Percentiles rank a stretch among this genome's conserved stretches.
phyloP scores from a whole-genome alignment of 176 grass and related monocot species.

The Musa itinerans region DNA sequence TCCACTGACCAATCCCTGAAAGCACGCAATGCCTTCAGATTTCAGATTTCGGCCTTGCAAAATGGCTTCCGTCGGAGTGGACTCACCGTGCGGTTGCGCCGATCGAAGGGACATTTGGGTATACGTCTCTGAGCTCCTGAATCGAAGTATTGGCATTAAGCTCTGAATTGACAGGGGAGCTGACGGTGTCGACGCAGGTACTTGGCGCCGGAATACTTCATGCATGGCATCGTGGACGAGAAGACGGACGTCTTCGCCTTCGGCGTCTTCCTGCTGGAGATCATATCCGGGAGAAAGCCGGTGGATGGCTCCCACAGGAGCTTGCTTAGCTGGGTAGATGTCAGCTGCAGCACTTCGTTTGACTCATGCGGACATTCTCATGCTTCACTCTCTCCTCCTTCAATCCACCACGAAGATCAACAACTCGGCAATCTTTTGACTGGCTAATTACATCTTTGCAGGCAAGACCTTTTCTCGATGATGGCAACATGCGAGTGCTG shows the following conservation, averaged over 20 bases:
- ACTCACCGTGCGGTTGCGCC: slow-evolving; percentile 8
- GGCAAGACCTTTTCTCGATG: background rate
- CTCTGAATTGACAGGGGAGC: background rate
- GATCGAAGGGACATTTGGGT: slow-evolving; percentile 20
- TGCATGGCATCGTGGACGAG: slow-evolving; percentile 21
- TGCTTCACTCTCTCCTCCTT: background rate
- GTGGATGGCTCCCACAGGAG: slow-evolving; percentile 19
- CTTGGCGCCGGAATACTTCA: slow-evolving; percentile 22
- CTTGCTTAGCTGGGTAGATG: slow-evolving; percentile 18
- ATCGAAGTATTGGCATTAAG: no score
- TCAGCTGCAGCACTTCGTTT: background rate
- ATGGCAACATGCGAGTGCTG: background rate
- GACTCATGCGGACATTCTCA: background rate
- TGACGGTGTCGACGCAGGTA: background rate
- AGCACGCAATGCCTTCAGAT: background rate
- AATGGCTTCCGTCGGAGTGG: slow-evolving; percentile 15
- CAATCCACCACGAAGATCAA: no score
- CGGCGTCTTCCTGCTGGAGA: slow-evolving; percentile 20
- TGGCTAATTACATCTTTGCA: background rate
- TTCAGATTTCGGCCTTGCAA: slow-evolving; percentile 22
- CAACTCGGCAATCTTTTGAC: background rate
- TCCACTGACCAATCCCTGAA: background rate
- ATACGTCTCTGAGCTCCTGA: no score
- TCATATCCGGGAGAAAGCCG: slow-evolving; percentile 20
- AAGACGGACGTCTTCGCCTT: slow-evolving; percentile 23